Evolutionary conservation across 257 asterid species (phyloP), one percentile per base, ranked within the genome.

Genomic region (Capsicum rhomboideum): DNA sequence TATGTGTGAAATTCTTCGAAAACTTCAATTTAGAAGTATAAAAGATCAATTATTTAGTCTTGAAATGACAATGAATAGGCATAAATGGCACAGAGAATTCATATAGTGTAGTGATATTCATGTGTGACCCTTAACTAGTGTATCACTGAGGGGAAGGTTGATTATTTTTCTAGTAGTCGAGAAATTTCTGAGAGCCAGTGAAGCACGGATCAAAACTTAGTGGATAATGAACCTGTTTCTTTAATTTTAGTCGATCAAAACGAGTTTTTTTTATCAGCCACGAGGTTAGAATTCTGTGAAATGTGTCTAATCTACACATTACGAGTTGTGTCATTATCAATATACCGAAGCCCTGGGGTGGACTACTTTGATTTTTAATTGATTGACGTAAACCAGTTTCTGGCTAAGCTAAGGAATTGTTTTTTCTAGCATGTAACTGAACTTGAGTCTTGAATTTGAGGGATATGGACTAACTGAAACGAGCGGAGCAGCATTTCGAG

Each of bases 401-500:
- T 77, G 42, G 63, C 18, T 77, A 9, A 26, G 28, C 46, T 16
- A 16, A 26, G 44, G 63, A 77, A 50, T 50, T 50, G 14, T 23
- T 10, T 49, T 16, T 49, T 4, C 46, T 50, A 77, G 7, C 46
- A 28, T 49, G 3, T 20, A 50, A 77, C 82, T 77, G 82, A 77
- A 26, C 11, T 28, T 77, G 46, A 77, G 46, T 74, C 16, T 26
- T 50, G 59, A 68, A 83, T 69, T 10, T 44, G 83, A 93, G 97
- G 96, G 91, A 83, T 93, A 91, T 86, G 97, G 96, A 84, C 80
- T 93, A 88, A 92, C 93, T 31, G 97, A 93, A 84, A 87, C 93
- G 11, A 81, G 75, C 6, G 96, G 92, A 2, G 85, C 83, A n/a
- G 79, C 78, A 61, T 78, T 82, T 64, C 90, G 92, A 77, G 44